These are phyloP conservation scores for Pseudocercospora fuligena DNA, from an alignment of 2,329 filamentous ascomycete genomes.

Conservation along the genomic window DNA sequence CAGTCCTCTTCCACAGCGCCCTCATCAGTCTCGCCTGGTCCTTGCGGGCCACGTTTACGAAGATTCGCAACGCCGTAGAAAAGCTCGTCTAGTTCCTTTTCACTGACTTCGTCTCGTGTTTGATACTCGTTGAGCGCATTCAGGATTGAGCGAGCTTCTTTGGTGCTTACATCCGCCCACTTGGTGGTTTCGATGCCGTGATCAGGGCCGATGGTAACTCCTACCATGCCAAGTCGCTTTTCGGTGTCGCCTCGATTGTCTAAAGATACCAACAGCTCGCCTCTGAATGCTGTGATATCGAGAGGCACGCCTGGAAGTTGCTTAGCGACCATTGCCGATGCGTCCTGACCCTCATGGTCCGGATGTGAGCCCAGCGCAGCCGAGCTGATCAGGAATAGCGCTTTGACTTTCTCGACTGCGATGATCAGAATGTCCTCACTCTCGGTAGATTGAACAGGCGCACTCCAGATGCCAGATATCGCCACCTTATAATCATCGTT, in stretches of 20 bases:
- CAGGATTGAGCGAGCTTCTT: background rate
- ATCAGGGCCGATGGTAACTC: background rate
- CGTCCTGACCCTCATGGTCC: background rate
- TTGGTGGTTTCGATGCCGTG: background rate
- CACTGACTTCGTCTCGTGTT: constrained; percentile 34
- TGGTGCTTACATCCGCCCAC: background rate
- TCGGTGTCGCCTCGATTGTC: constrained; percentile 14
- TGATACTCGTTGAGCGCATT: constrained; percentile 27
- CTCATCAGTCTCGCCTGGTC: constrained; percentile 13
- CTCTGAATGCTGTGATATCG: constrained; percentile 16
- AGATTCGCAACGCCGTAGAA: constrained; percentile 56
- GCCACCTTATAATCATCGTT: constrained; percentile 42
- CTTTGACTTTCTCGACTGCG: constrained; percentile 56
- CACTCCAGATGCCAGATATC: constrained; percentile 59
- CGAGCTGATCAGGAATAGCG: constrained; percentile 59
- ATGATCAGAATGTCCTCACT: constrained; percentile 41
- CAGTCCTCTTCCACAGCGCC: constrained; percentile 9
- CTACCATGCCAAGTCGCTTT: constrained; percentile 10
- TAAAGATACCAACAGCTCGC: constrained; percentile 18
- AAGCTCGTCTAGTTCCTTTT: constrained; percentile 49
- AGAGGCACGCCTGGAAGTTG: constrained; percentile 17
- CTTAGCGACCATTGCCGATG: background rate
- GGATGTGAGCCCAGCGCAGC: constrained; percentile 9
- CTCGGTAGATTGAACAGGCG: constrained; percentile 22
- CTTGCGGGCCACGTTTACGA: constrained; percentile 49